phyloP scores from a whole-genome alignment of 2,329 filamentous ascomycete genomes.

The Colletotrichum gloeosporioides region DNA sequence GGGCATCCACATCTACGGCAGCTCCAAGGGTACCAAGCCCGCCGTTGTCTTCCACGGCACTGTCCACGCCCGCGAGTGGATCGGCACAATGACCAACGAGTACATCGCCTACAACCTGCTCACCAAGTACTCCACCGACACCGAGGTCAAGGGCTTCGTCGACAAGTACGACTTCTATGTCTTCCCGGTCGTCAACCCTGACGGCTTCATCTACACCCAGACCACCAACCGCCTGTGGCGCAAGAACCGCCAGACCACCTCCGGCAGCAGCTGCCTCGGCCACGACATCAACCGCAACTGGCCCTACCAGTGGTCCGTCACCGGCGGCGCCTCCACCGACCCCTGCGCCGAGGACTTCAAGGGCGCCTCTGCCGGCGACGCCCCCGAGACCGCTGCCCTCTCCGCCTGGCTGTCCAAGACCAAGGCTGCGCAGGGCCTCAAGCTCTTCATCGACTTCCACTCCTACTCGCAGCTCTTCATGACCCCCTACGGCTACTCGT shows the following conservation, averaged over 20 bases:
- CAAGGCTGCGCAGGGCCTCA: conserved; percentile 44
- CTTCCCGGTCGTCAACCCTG: conserved; percentile 58
- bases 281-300: conserved; percentile 59
- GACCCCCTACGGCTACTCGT: conserved; percentile 64
- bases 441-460: conserved; percentile 65
- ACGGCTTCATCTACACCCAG: conserved; percentile 61
- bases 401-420: conserved; percentile 27
- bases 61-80: conserved; percentile 59
- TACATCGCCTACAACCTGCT: conserved; percentile 51
- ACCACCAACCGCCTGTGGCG: conserved; percentile 58
- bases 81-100: conserved; percentile 46
- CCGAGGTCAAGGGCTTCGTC: conserved; percentile 45
- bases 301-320: conserved; percentile 50
- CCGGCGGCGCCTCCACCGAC: conserved; percentile 47
- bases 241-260: conserved; percentile 49
- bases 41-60: conserved; percentile 54
- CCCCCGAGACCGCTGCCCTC: conserved; percentile 52
- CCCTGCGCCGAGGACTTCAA: conserved; percentile 49
- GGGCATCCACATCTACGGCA: conserved; percentile 56
- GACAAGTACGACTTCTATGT: conserved; percentile 67
- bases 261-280: conserved; percentile 41
- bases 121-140: conserved; percentile 35
- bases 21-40: conserved; percentile 41
- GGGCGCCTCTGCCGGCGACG: conserved; percentile 40
- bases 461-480: conserved; percentile 59